Evolutionary conservation across 345 rosid species (phyloP).

Genomic region (Heritiera littoralis): DNA sequence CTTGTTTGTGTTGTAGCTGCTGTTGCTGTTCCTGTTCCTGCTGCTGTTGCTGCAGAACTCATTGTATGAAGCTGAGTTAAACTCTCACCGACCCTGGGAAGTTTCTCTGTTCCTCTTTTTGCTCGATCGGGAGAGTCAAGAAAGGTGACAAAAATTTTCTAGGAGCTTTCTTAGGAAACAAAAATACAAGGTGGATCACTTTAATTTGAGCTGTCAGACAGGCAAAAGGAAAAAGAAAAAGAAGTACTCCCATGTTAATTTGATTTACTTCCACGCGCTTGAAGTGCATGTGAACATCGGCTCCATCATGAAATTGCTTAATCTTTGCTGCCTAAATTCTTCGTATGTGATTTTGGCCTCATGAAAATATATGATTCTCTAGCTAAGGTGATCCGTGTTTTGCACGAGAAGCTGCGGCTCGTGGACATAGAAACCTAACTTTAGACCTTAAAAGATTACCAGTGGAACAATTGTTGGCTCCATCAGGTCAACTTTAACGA

Average conservation of each 20-base stretch:
- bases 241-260: background rate
- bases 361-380: no score
- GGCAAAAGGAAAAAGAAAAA: constrained; percentile 10
- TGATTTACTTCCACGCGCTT: no score
- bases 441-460: background rate
- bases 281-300: no score
- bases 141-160: background rate
- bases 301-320: no score
- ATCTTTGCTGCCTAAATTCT: no score
- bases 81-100: background rate
- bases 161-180: constrained; percentile 7
- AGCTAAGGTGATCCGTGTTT: background rate
- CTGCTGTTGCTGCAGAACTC: background rate
- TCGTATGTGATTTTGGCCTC: no score
- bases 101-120: background rate
- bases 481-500: background rate
- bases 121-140: background rate
- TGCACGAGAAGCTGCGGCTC: background rate
- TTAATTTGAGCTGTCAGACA: constrained; percentile 24
- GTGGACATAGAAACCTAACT: background rate
- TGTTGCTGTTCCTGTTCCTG: constrained; percentile 4
- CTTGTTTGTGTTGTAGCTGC: constrained; percentile 46
- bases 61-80: background rate
- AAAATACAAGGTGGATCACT: constrained; percentile 14
- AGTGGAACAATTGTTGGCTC: background rate